Evolutionary conservation across 768 basidiomycete genomes (phyloP).

Genomic region (Basidioascus undulatus): DNA sequence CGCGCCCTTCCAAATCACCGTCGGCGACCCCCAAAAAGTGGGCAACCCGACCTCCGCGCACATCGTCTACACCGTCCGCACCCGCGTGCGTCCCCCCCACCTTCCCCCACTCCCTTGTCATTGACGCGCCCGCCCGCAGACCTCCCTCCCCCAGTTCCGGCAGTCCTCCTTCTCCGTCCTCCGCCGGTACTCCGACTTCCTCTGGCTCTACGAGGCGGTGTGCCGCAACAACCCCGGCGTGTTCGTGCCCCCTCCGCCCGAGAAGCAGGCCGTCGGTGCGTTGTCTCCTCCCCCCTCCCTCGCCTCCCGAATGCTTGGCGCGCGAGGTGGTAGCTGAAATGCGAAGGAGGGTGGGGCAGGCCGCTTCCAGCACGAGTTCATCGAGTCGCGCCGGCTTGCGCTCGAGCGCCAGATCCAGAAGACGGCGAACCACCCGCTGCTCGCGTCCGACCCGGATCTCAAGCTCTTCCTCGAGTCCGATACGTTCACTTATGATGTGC

Average conservation of each 20-base stretch:
- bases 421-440: constrained; percentile 71
- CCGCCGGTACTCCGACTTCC: constrained; percentile 88
- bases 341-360: constrained; percentile 15
- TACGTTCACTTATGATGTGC: constrained; percentile 64
- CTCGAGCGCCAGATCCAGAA: constrained; percentile 81
- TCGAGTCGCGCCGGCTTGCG: constrained; percentile 57
- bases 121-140: constrained; percentile 24
- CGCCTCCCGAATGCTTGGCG: neutral
- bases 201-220: constrained; percentile 83
- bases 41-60: constrained; percentile 55
- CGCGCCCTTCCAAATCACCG: constrained; percentile 69
- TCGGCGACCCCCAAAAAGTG: constrained; percentile 92
- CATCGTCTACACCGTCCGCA: constrained; percentile 91
- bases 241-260: constrained; percentile 85
- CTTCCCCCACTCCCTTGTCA: neutral
- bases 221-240: constrained; percentile 84
- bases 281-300: neutral
- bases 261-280: constrained; percentile 62
- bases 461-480: constrained; percentile 83
- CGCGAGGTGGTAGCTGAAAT: neutral
- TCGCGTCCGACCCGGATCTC: constrained; percentile 68
- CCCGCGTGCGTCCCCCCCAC: constrained; percentile 29
- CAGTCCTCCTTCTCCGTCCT: constrained; percentile 77
- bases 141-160: constrained; percentile 48
- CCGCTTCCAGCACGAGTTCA: constrained; percentile 76